Evolutionary conservation across 768 basidiomycete genomes (phyloP).

Genomic region (Termitomyces sp.): DNA sequence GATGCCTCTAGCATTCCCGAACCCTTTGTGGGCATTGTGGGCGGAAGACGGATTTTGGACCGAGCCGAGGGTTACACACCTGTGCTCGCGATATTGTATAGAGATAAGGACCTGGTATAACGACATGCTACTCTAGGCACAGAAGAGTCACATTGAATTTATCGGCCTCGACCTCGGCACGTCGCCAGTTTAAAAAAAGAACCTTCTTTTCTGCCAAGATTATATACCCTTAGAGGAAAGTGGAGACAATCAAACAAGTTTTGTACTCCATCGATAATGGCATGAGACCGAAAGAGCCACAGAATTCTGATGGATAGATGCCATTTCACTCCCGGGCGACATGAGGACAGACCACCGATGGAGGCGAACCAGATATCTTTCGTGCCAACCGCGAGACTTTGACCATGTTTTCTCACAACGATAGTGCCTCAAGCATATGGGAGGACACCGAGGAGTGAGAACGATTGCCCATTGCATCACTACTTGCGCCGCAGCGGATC

Average conservation of each 20-base stretch:
- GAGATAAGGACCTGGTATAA: not conserved
- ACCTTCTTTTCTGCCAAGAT: not conserved
- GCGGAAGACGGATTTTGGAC: not conserved
- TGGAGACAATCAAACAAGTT: not conserved
- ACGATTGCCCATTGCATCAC: not conserved
- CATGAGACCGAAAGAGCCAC: not conserved
- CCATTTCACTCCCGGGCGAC: not conserved
- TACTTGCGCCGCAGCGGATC: not conserved
- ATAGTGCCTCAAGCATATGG: not conserved
- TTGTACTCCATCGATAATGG: constrained; percentile 1
- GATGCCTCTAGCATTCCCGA: not conserved
- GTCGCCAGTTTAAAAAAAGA: not conserved
- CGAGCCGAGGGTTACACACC: not conserved
- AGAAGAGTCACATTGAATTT: too few relatives aligned
- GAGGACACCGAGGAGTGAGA: too few relatives aligned
- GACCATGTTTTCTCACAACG: not conserved
- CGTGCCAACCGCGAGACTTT: not conserved
- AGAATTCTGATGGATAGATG: not conserved
- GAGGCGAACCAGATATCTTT: not conserved
- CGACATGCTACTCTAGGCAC: too few relatives aligned
- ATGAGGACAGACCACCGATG: not conserved
- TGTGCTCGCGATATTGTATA: not conserved
- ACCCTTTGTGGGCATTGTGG: not conserved
- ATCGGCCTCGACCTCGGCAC: not conserved
- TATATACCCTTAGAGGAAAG: constrained; percentile 2